Evolutionary conservation across 352 stramenopile species (phyloP).

Genomic region (Elongisporangium prolatum): DNA sequence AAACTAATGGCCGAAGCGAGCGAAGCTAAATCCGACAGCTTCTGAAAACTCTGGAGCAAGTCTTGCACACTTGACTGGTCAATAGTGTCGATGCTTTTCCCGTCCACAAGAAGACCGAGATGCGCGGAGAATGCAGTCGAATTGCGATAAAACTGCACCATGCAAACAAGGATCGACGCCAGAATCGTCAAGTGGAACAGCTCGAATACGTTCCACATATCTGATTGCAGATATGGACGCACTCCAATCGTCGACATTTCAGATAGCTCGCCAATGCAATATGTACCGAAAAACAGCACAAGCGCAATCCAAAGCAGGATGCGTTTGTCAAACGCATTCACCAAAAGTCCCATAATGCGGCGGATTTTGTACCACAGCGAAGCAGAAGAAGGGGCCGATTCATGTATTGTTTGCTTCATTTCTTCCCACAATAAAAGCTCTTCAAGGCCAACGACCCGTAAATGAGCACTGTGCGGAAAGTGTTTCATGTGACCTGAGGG

Average conservation of each 20-base stretch:
- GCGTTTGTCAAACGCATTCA: conserved; percentile 40
- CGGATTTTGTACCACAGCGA: neutral
- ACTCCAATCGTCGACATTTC: conserved; percentile 79
- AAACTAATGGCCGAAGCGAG: conserved; percentile 73
- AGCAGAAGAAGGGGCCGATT: neutral
- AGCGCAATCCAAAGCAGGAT: conserved; percentile 65
- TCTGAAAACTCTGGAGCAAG: conserved; percentile 65
- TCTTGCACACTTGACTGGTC: conserved; percentile 60
- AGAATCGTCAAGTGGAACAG: conserved; percentile 69
- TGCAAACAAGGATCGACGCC: conserved; percentile 52
- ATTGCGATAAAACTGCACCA: conserved; percentile 64
- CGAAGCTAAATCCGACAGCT: conserved; percentile 70
- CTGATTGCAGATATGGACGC: conserved; percentile 66
- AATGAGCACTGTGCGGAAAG: conserved; percentile 73
- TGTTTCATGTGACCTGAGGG: conserved; percentile 82
- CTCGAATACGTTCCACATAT: conserved; percentile 90
- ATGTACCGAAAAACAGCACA: conserved; percentile 72
- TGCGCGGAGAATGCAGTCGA: conserved; percentile 47
- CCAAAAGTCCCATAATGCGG: neutral
- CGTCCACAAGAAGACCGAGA: conserved; percentile 28
- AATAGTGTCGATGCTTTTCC: conserved; percentile 35
- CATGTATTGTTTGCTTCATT: neutral
- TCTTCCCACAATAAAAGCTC: conserved; percentile 7
- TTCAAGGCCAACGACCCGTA: conserved; percentile 76
- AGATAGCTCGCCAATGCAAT: conserved; percentile 69